Evolutionary conservation across 768 basidiomycete species (phyloP), one percentile per base, ranked within the genome.

Genomic region (Mycena alexandri): DNA sequence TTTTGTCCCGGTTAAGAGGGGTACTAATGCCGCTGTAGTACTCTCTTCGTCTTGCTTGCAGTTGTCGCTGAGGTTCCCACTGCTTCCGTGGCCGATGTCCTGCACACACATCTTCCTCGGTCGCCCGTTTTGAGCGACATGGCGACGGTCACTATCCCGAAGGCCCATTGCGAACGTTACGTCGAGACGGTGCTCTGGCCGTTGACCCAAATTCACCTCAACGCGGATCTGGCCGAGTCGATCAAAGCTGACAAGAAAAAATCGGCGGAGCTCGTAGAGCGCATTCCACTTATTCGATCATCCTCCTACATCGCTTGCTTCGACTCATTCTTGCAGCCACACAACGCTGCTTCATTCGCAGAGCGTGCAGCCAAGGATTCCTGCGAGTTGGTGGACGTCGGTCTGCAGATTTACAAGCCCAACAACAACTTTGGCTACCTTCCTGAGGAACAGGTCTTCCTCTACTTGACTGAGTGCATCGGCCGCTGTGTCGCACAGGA

Each of bases 121-220:
- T 68, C 71, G 22, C 58, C 60, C 46, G 67, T 69, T 54, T 61
- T 72, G 61, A 47, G 24, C 19, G 64, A 69, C 61, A 63, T 72
- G 68, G 71, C 71, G 16, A 57, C 48, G 24, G 67, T 62, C 53
- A 63, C 59, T 17, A 72, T 72, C 43, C 71, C 71, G 29, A 48
- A 36, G 22, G 53, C 36, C 22, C 65, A 65, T 47, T 65, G 67
- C 60, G 68, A 66, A 25, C 52, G 63, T n/a, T 72, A 69, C 41
- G 52, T 68, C 53, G 68, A 72, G 29, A 54, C 61, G 36, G 64
- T 72, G 38, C 57, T 72, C 38, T 72, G 63, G 68, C 68, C 71
- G 22, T 43, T 71, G 34, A 57, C 71, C 3, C 52, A 64, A 48
- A 53, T 71, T 38, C 42, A 58, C 38, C 57, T 60, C 34, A 60